Base-by-base conservation (phyloP, 768 basidiomycete species). In the Podaxis sp. region DNA sequence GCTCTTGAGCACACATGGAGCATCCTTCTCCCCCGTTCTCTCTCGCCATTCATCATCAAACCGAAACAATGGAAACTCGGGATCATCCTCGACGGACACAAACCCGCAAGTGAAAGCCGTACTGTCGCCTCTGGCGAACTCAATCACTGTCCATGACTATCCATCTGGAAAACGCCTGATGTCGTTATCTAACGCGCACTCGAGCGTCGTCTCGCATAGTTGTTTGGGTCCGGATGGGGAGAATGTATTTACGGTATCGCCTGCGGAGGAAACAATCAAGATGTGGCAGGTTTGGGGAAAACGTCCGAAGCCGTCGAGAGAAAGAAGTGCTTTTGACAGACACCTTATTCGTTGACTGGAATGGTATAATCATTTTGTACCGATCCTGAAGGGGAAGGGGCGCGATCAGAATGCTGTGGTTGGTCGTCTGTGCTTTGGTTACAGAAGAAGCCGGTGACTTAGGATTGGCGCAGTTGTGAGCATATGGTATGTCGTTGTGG, bases 1-100 rank as follows among this genome's bases (percentile, higher is more conserved):
- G 70, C 79, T 96, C 57, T 72, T 95, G n/a, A 92, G 90, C 61
- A 94, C 93, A 0, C 95, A 96, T 67, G 95, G 94, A 1, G 87
- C 71, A 8, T 76, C 77, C 0, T 80, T 79, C 55, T 59, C 87
- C 82, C 17, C 77, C 86, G 41, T 54, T 40, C 24, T 47, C 57
- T 59, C 52, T 49, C 63, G 57, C 15, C 58, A 33, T 33, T 27
- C 38, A 22, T 25, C 50, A 5, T 40, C 40, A 8, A 56, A 43
- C 7, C 50, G 49, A 43, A 25, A 38, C 25, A 41, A 15, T 25
- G 17, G 58, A 79, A 82, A 64, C 66, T 68, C 17, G 75, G 72
- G 55, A 52, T 38, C 68, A 54, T 73, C 15, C 17, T 19, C 43
- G 9, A 46, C 43, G 7, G 12, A 5, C 40, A 41, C 82, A 72